Base-by-base conservation (phyloP, 495 filamentous ascomycete genomes). In the Penicillium coprophilum region DNA sequence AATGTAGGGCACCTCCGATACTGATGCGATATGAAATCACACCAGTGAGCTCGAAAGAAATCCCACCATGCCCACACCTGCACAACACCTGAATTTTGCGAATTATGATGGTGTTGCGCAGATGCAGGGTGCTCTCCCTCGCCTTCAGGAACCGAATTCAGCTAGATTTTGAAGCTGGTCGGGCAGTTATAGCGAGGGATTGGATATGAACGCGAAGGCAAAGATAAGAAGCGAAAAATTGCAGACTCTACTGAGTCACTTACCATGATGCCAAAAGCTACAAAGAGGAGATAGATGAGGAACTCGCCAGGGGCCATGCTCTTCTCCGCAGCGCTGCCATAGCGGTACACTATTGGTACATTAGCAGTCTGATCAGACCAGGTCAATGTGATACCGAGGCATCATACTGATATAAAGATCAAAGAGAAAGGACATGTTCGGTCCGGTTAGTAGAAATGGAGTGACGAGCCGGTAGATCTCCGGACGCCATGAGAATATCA, bases 121-220 rank as follows among this genome's bases (percentile, higher is more conserved):
- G 81, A 81, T 84, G 83, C 82, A 87, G 85, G 91, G 88, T 87
- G 80, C 87, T 97, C 90, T 97, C 81, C 92, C 92, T 96, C 92
- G 80, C 77, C 87, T 91, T 82, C 89, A 96, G 91, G 92, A 96
- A 96, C 90, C 92, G 91, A 85, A 39, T 82, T 85, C 89, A 93
- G 90, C 81, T 85, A 85, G 74, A 54, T 54, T 65, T 71, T 53
- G 71, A 72, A 82, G 81, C 91, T 92, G 90, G 83, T 84, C 91
- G 92, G 90, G 92, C 92, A 97, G 92, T 88, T 89, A 90, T 87
- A 88, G 80, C 80, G 90, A 92, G 88, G 89, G 87, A 56, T 49
- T 47, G 27, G 15, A 55, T 53, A 62, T 56, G 15, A 31, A 41
- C 23, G 38, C 24, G 38, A 52, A 20, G 13, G 36, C 21, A 41